Base-by-base conservation (phyloP, 805 yeast species). In the Lachancea kluyveri region DNA sequence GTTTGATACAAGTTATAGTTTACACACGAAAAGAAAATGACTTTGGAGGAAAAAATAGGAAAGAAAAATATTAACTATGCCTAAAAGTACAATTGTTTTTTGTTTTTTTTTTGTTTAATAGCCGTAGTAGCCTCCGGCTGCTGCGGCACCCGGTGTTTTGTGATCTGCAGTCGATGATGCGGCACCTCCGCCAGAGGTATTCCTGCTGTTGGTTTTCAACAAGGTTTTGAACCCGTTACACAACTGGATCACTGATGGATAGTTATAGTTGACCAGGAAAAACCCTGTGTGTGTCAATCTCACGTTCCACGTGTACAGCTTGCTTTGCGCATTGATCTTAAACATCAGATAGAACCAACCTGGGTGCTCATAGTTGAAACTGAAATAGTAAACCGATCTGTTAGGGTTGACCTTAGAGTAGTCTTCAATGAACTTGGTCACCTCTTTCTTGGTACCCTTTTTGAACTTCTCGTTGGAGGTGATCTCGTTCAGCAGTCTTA, bases 221-320 rank as follows among this genome's bases (percentile, higher is more conserved):
- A 68, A 41, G 10, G 79, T 81, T 67, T 92, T 92, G 77, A 92
- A 92, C 11, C 99, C 99, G 51, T 92, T 92, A 64, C 95, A 83
- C 48, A 92, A 69, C 36, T 80, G 74, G 41, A 76, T 76, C 68
- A 90, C 87, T 57, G 82, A 87, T n/a, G 95, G 90, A 54, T 92
- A 92, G 17, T 77, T 72, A 52, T 82, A 84, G 10, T 79, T 79
- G 54, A 77, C 78, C 53, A 92, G 65, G 50, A 75, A 77, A 52
- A 74, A 90, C 3, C 97, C 97, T 37, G 79, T 79, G 17, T 92
- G 87, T 33, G 82, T 79, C n/a, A 85, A 85, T 58, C 77, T 81
- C 24, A 92, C 95, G 50, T 85, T 84, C 95, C 96, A 85, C 3
- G 85, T 77, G 48, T 77, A 74, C 21, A 87, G 69, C 29, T 74